These are phyloP conservation scores for Colletotrichum sansevieriae DNA, from an alignment of 2,329 filamentous ascomycete species.

Conservation along the genomic window DNA sequence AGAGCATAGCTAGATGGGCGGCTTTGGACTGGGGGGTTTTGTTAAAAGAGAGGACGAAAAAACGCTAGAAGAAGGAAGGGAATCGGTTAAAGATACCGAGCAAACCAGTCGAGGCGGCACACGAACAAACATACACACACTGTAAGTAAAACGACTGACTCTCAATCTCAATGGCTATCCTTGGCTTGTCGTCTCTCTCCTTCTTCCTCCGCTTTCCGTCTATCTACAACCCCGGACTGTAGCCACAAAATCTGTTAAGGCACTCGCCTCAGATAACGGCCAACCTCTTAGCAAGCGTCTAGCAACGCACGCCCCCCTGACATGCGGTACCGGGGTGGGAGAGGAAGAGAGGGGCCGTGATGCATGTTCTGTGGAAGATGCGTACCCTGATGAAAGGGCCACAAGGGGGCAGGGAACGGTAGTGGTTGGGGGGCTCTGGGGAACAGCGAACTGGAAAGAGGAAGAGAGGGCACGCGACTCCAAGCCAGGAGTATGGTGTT, in stretches of 20 bases:
- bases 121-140: background rate
- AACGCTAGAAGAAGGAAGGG: conserved; percentile 1
- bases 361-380: conserved; percentile 8
- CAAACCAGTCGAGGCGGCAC: conserved; percentile 25
- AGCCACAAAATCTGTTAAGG: conserved; percentile 21
- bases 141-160: conserved; percentile 24
- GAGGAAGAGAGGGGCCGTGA: conserved; percentile 5
- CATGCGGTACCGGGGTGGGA: background rate
- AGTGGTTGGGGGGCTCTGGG: conserved; percentile 7
- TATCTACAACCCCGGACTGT: conserved; percentile 32
- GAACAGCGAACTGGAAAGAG: conserved; percentile 18
- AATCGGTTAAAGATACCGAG: conserved; percentile 25
- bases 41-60: background rate
- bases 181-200: conserved; percentile 19
- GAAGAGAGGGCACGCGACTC: conserved; percentile 40
- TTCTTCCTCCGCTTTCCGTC: background rate
- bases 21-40: no score
- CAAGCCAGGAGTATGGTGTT: conserved; percentile 19
- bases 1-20: conserved; percentile 3
- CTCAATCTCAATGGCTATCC: conserved; percentile 22
- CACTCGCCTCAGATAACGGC: conserved; percentile 24
- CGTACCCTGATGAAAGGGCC: conserved; percentile 15
- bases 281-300: conserved; percentile 33
- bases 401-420: background rate
- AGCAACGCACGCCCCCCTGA: conserved; percentile 24